A percentile compares a stretch with the other conserved stretches of the same genome.
These are phyloP conservation scores for Naganishia antarctica DNA, from an alignment of 768 basidiomycete species.

Conservation along the genomic window DNA sequence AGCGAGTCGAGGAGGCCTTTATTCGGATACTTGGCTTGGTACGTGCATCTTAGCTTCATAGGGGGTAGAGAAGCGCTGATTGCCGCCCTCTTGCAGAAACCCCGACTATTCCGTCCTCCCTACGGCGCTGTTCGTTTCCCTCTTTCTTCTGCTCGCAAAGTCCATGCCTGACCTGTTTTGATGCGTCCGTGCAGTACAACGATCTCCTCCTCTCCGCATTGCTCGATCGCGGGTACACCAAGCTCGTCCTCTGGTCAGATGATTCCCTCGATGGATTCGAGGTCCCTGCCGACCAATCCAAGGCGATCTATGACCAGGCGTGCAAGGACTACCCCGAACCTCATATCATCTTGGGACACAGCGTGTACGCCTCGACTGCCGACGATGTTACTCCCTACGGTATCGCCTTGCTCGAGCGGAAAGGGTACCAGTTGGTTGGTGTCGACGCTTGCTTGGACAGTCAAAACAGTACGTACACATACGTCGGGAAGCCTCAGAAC, in stretches of 20 bases:
- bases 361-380: slow-evolving; percentile 29
- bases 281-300: slow-evolving; percentile 31
- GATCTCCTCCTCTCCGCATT: slow-evolving; percentile 41
- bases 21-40: slow-evolving; percentile 42
- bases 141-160: no score
- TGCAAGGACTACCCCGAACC: slow-evolving; percentile 15
- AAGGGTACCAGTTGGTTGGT: slow-evolving; percentile 44
- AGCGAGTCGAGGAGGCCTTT: slow-evolving; percentile 41
- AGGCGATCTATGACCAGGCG: slow-evolving; percentile 35
- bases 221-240: slow-evolving; percentile 43
- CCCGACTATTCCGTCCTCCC: no score
- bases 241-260: slow-evolving; percentile 44
- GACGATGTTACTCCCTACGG: slow-evolving; percentile 39
- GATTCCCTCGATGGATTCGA: slow-evolving; percentile 34
- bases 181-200: slow-evolving; percentile 36
- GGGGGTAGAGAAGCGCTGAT: no score
- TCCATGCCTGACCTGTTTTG: no score
- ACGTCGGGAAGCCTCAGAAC: slow-evolving; percentile 4
- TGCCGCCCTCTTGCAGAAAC: no score
- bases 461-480: slow-evolving; percentile 31
- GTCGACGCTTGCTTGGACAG: slow-evolving; percentile 46
- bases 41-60: no score
- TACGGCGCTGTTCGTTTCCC: no score
- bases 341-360: slow-evolving; percentile 43
- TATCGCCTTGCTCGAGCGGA: slow-evolving; percentile 30